A percentile compares a stretch with the other conserved stretches of the same genome.
Evolutionary conservation across 2,329 filamentous ascomycete genomes (phyloP).

Genomic region (Colletotrichum somersetense): DNA sequence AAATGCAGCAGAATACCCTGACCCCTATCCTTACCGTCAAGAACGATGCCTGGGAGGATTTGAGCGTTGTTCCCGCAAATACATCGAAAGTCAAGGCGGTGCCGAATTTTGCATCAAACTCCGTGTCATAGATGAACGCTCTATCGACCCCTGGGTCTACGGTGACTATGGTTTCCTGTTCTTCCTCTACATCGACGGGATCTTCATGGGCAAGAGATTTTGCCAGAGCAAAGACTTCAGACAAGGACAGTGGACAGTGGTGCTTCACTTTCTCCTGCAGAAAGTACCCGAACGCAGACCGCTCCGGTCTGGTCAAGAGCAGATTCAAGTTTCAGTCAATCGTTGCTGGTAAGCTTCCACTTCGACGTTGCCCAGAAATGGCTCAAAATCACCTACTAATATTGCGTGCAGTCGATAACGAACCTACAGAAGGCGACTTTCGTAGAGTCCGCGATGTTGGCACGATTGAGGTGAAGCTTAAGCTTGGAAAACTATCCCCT

Average conservation of each 20-base stretch:
- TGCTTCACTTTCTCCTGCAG: conserved; percentile 21
- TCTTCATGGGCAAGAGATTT: conserved; percentile 36
- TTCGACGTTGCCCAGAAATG: not conserved
- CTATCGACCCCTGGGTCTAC: conserved; percentile 46
- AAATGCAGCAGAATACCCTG: conserved; percentile 28
- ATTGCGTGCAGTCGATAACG: conserved; percentile 43
- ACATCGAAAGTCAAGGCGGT: conserved; percentile 49
- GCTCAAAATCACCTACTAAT: not conserved
- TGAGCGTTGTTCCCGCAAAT: conserved; percentile 42
- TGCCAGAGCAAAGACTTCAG: conserved; percentile 20
- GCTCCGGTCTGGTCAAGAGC: conserved; percentile 35
- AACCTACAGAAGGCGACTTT: conserved; percentile 37
- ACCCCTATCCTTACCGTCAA: not conserved
- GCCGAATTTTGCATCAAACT: conserved; percentile 45
- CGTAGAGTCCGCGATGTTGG: conserved; percentile 45
- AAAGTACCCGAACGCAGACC: conserved; percentile 21
- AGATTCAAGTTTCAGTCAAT: conserved; percentile 47
- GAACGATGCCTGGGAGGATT: conserved; percentile 24
- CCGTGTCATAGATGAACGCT: conserved; percentile 29
- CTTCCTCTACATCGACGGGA: conserved; percentile 45
- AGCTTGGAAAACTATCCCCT: conserved; percentile 24
- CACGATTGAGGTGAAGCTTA: conserved; percentile 45
- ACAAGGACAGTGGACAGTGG: conserved; percentile 13
- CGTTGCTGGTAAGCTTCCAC: conserved; percentile 44
- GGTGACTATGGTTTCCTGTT: conserved; percentile 43